A percentile compares a stretch with the other conserved stretches of the same genome.
phyloP scores from a whole-genome alignment of 83 land plant genomes.

The Picea abies region DNA sequence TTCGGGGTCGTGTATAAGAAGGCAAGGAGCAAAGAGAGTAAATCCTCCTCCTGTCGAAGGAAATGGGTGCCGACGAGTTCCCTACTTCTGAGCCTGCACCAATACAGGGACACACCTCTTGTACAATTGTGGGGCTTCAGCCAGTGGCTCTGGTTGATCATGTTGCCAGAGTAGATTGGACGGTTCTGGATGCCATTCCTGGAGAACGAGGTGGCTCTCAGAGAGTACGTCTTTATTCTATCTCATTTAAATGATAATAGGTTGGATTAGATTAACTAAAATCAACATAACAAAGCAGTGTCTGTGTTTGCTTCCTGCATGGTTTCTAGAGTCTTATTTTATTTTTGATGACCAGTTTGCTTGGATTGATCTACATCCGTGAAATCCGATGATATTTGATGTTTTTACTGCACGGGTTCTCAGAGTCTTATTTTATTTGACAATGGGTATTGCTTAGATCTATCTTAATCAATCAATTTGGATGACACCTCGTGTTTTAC shows the following conservation, averaged over 20 bases:
- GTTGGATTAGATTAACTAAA: not conserved
- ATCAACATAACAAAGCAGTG: not conserved
- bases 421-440: not conserved
- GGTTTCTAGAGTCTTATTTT: not conserved
- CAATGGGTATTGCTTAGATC: not conserved
- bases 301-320: not conserved
- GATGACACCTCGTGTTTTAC: not conserved
- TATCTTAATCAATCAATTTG: not conserved
- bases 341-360: not conserved
- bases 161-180: conserved; percentile 80
- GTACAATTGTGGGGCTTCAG: conserved; percentile 75
- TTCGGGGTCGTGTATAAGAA: not conserved
- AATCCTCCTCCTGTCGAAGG: not conserved
- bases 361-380: not conserved
- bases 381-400: not conserved
- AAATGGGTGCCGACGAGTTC: conserved; percentile 11
- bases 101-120: conserved; percentile 10
- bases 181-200: conserved; percentile 70
- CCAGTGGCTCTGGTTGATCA: conserved; percentile 89
- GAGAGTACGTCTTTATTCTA: conserved; percentile 35
- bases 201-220: conserved; percentile 93
- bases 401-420: not conserved
- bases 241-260: not conserved
- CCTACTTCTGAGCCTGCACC: not conserved
- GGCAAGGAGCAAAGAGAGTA: not conserved